Percentiles rank a stretch among this genome's conserved stretches.
These are phyloP conservation scores for Geranium rotundifolium DNA, from an alignment of 345 rosid species.

Conservation along the genomic window DNA sequence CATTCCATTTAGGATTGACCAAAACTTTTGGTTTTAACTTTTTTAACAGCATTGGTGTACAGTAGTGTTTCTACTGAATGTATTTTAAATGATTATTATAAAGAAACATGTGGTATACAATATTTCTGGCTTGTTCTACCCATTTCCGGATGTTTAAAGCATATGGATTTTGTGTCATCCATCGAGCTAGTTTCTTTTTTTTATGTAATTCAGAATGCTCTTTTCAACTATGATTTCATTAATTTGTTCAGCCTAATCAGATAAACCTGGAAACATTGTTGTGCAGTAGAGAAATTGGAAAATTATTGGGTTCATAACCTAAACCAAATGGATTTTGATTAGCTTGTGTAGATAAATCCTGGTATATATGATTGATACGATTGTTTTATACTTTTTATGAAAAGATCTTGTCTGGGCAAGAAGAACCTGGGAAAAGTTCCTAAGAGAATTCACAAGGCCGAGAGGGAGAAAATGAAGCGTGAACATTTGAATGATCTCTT, in stretches of 20 bases:
- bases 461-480: constrained; percentile 87
- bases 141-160: no score
- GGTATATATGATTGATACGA: neutral
- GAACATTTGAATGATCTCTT: constrained; percentile 91
- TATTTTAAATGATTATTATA: no score
- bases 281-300: no score
- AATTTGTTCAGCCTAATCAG: no score
- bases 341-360: neutral
- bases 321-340: no score
- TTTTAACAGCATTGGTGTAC: neutral
- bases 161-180: no score
- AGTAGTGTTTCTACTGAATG: neutral
- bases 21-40: neutral
- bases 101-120: neutral
- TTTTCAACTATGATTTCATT: no score
- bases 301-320: no score
- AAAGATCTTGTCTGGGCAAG: constrained; percentile 40
- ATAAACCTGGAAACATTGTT: no score
- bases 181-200: no score
- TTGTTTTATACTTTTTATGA: neutral
- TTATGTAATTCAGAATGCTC: no score
- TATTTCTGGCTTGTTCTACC: no score
- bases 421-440: constrained; percentile 51
- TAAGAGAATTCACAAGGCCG: constrained; percentile 71
- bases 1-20: neutral